These are phyloP conservation scores for Cercospora citrullina DNA, from an alignment of 2,329 filamentous ascomycete species.

Conservation along the genomic window DNA sequence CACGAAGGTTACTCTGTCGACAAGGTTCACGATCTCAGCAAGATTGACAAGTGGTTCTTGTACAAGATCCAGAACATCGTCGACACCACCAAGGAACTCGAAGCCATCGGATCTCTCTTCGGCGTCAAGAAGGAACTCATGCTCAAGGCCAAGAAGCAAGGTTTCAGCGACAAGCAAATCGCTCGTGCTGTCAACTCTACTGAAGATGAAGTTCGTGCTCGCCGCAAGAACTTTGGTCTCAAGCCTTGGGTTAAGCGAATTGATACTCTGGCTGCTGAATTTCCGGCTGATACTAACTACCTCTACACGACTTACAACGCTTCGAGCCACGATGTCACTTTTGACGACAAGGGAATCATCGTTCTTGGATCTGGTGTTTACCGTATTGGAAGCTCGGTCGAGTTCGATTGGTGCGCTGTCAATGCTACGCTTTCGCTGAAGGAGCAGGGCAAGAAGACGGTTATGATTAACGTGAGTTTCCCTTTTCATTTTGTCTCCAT, in stretches of 20 bases:
- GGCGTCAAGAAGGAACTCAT: constrained; percentile 86
- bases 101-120: constrained; percentile 78
- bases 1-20: constrained; percentile 96
- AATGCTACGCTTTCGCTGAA: constrained; percentile 81
- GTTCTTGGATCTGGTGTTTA: constrained; percentile 95
- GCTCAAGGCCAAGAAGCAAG: constrained; percentile 91
- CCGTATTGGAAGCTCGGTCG: constrained; percentile 94
- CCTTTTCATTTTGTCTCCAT: not conserved
- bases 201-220: constrained; percentile 85
- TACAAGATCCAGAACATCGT: constrained; percentile 98
- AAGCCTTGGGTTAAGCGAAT: constrained; percentile 98
- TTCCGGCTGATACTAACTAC: constrained; percentile 93
- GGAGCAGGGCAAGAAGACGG: constrained; percentile 90
- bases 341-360: constrained; percentile 86
- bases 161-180: constrained; percentile 97
- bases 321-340: constrained; percentile 86
- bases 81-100: constrained; percentile 80
- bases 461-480: constrained; percentile 75
- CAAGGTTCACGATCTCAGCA: constrained; percentile 86
- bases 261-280: constrained; percentile 94
- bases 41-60: constrained; percentile 99
- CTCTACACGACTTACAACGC: constrained; percentile 98
- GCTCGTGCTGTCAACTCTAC: constrained; percentile 78
- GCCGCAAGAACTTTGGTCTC: constrained; percentile 82
- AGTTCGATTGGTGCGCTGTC: constrained; percentile 98